Percentiles rank a stretch among this genome's conserved stretches.
Evolutionary conservation across 129 eudicot species (phyloP).

Genomic region (Saussurea involucrata): DNA sequence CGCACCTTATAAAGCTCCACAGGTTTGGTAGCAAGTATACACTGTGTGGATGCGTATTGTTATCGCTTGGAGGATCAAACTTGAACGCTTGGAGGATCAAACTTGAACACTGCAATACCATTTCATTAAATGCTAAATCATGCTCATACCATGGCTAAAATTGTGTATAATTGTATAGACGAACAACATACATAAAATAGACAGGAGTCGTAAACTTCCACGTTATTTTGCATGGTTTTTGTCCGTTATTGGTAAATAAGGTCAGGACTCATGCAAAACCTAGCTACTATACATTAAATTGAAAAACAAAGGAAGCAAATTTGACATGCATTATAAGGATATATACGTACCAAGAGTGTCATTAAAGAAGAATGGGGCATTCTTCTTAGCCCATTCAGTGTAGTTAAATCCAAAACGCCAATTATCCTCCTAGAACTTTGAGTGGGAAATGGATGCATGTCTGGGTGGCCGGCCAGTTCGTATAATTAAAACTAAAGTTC

Average conservation of each 20-base stretch:
- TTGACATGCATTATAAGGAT: background rate
- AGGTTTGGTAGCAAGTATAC: constrained; percentile 28
- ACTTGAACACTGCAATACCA: constrained; percentile 54
- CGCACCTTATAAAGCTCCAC: constrained; percentile 62
- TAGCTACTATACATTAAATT: background rate
- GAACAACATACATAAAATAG: background rate
- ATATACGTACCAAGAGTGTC: constrained; percentile 61
- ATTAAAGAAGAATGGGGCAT: constrained; percentile 50
- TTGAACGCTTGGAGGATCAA: constrained; percentile 74
- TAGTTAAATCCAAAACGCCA: constrained; percentile 77
- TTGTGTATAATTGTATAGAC: background rate
- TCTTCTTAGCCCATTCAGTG: constrained; percentile 58
- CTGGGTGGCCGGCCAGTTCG: background rate
- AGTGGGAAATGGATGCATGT: background rate
- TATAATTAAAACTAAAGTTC: background rate
- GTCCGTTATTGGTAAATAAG: background rate
- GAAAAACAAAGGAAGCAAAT: background rate
- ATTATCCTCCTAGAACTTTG: constrained; percentile 2
- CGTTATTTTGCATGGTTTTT: background rate
- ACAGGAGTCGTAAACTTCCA: background rate
- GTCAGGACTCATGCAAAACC: background rate
- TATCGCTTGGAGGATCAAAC: constrained; percentile 56
- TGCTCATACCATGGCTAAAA: background rate
- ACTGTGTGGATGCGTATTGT: constrained; percentile 37
- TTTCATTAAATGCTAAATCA: background rate